Evolutionary conservation across 306 rosid species (phyloP).

Genomic region (Mimosa pudica): DNA sequence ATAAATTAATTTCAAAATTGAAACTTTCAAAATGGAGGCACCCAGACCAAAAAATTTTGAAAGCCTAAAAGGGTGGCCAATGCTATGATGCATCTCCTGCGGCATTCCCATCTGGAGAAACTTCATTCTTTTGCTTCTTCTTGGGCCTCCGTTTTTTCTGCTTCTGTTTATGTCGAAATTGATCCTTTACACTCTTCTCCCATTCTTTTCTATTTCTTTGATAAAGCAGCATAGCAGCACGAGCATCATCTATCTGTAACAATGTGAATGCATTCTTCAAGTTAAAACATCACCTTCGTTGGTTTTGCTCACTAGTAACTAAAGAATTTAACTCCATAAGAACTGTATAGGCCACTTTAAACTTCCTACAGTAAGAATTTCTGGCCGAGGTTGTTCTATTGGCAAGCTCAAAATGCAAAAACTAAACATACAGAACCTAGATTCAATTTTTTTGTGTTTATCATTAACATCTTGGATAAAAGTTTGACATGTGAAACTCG

Average conservation of each 20-base stretch:
- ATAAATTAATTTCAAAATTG: constrained; percentile 22
- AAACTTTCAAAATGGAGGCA: constrained; percentile 11
- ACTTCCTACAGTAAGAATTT: background rate
- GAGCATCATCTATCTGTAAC: constrained; percentile 81
- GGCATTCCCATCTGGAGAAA: constrained; percentile 28
- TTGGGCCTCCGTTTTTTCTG: constrained; percentile 69
- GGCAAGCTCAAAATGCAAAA: constrained; percentile 1
- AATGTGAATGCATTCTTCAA: constrained; percentile 13
- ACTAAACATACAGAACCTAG: background rate
- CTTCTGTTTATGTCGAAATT: constrained; percentile 57
- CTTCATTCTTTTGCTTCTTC: constrained; percentile 58
- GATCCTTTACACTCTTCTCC: constrained; percentile 75
- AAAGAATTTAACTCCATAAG: background rate
- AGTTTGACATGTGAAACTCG: background rate
- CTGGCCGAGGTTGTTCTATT: background rate
- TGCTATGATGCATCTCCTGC: constrained; percentile 36
- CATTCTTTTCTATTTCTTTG: constrained; percentile 72
- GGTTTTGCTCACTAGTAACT: background rate
- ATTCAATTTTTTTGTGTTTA: background rate
- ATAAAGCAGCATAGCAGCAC: constrained; percentile 92
- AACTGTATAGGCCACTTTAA: background rate
- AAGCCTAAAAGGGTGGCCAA: background rate
- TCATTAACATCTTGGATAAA: background rate
- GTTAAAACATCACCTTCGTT: background rate
- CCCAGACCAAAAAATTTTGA: constrained; percentile 2